Evolutionary conservation across 345 rosid species (phyloP).

Genomic region (Syzygium jambos): DNA sequence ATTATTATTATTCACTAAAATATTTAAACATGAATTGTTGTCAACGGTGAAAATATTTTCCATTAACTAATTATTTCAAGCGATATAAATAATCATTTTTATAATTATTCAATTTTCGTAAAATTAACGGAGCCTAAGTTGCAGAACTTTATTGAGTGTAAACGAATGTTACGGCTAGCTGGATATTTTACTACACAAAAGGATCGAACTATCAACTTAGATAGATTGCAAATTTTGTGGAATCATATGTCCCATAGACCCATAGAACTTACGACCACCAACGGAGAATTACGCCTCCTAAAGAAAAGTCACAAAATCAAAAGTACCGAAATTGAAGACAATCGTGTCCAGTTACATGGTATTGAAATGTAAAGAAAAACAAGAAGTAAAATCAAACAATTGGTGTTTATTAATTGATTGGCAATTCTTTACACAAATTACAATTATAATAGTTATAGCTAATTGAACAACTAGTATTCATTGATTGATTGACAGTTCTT

Average conservation of each 20-base stretch:
- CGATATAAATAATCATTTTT: accelerated
- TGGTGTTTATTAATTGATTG: neutral
- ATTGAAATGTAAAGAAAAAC: neutral
- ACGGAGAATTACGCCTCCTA: too few species aligned
- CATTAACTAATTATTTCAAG: accelerated
- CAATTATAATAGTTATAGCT: neutral
- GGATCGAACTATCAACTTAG: neutral
- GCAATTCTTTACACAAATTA: neutral
- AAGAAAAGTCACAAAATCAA: neutral
- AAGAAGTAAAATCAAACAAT: accelerated
- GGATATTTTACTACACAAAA: neutral
- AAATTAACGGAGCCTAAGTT: too few species aligned
- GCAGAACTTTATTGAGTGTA: neutral
- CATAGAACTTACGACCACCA: too few species aligned
- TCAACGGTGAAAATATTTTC: accelerated
- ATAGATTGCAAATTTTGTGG: too few species aligned
- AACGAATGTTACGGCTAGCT: neutral
- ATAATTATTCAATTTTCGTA: accelerated
- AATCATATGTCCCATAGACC: too few species aligned
- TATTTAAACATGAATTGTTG: too few species aligned
- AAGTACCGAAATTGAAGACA: neutral
- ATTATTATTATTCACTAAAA: accelerated
- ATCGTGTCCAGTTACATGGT: too few species aligned
- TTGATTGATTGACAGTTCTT: accelerated
- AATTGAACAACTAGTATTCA: neutral